Conservation (phyloP, 352 stramenopile species). For the Phytophthora fragariae region DNA sequence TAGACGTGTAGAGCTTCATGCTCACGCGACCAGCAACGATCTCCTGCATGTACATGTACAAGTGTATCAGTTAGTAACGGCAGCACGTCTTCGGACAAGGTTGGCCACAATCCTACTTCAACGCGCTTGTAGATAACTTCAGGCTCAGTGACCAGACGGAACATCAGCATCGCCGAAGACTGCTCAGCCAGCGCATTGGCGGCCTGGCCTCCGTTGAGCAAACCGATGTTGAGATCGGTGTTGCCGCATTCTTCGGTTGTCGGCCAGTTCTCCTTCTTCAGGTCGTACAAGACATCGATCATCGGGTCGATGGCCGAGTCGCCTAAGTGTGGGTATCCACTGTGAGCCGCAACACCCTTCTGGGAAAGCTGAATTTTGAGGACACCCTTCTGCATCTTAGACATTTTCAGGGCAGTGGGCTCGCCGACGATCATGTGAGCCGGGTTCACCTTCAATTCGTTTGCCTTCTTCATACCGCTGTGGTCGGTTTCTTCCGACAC, state of each 20-base stretch:
- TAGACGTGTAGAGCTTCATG: slow-evolving; percentile 88
- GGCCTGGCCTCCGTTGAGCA: slow-evolving; percentile 83
- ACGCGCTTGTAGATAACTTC: slow-evolving; percentile 76
- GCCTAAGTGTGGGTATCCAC: slow-evolving; percentile 84
- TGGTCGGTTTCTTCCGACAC: slow-evolving; percentile 91
- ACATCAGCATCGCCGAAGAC: slow-evolving; percentile 91
- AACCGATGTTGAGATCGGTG: slow-evolving; percentile 88
- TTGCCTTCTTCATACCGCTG: slow-evolving; percentile 90
- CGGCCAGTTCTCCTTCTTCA: slow-evolving; percentile 84
- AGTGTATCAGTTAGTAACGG: not conserved
- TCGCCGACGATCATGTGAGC: slow-evolving; percentile 84
- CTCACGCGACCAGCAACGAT: slow-evolving; percentile 68
- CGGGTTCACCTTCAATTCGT: slow-evolving; percentile 77
- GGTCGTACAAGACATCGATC: slow-evolving; percentile 83
- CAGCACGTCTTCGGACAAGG: not conserved
- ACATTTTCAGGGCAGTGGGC: slow-evolving; percentile 83
- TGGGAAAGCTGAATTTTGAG: slow-evolving; percentile 83
- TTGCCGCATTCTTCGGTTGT: slow-evolving; percentile 80
- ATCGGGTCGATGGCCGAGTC: slow-evolving; percentile 87
- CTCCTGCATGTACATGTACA: slow-evolving; percentile 35
- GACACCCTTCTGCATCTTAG: slow-evolving; percentile 89
- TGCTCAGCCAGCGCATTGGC: slow-evolving; percentile 85
- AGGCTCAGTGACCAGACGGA: slow-evolving; percentile 79
- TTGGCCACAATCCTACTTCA: slow-evolving; percentile 39
- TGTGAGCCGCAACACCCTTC: slow-evolving; percentile 82